Evolutionary conservation across 768 basidiomycete species (phyloP).

Genomic region (Dendrothele bispora): DNA sequence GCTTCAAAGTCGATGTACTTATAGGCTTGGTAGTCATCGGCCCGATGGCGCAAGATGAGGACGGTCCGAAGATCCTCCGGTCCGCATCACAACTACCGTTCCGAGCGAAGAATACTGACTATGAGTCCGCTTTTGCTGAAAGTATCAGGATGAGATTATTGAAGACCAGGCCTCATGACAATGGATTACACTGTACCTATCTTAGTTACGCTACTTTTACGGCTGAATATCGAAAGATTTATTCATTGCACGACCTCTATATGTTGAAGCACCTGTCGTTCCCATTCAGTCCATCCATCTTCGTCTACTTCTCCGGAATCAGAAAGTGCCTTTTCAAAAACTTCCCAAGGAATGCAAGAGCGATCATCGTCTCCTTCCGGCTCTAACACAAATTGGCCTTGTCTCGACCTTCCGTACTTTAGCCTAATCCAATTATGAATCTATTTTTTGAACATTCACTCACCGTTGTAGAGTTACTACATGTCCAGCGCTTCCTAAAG

Average conservation of each 20-base stretch:
- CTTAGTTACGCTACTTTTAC: neutral
- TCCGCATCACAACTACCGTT: too few species aligned
- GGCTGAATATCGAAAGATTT: neutral
- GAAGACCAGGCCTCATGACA: too few species aligned
- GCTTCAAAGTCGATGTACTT: too few species aligned
- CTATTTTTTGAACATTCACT: too few species aligned
- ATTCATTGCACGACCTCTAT: constrained; percentile 49
- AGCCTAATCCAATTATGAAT: too few species aligned
- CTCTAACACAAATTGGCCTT: constrained; percentile 74
- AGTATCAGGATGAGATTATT: too few species aligned
- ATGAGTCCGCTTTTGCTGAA: too few species aligned
- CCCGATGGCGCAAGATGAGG: neutral
- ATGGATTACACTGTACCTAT: too few species aligned
- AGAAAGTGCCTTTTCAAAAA: constrained; percentile 60
- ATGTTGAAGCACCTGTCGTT: constrained; percentile 70
- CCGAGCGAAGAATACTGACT: too few species aligned
- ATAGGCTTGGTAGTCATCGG: neutral
- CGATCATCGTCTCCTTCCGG: constrained; percentile 49
- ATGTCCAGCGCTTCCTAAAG: constrained; percentile 86
- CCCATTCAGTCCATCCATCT: constrained; percentile 80
- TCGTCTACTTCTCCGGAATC: constrained; percentile 56
- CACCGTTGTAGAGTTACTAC: constrained; percentile 90
- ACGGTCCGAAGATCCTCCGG: neutral
- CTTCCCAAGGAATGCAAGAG: constrained; percentile 72
- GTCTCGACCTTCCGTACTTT: too few species aligned